Evolutionary conservation across 108 stramenopile genomes (phyloP), one percentile per base, ranked within the genome.

Genomic region (Pseudonitzschia delicatissima): DNA sequence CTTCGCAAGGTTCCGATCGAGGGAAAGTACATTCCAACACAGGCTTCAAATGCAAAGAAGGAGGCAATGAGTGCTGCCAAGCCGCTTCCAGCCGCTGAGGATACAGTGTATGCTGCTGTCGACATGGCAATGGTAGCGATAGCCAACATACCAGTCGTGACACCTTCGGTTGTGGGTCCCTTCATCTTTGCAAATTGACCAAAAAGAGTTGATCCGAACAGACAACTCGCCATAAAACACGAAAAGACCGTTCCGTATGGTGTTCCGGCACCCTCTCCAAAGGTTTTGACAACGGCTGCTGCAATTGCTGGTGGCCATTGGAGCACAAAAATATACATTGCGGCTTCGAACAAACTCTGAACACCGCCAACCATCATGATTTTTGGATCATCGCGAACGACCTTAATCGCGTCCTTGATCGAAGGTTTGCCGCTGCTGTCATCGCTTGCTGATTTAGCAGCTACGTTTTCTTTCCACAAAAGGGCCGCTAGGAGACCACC

Each of bases 21-120:
- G 2, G 98, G 97, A 69, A 96, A 97, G 72, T 98, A 99, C 79
- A 97, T 83, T 12, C 98, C 98, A 6, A 98, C 96, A 74, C 94
- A 96, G 2, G 89, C 89, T 71, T 99, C 98, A 81, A 98, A 99
- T 5, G 86, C 71, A 80, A 97, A 95, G 65, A 98, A 94, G 20
- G 80, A 58, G 9, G 69, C 72, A 34, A 76, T 50, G 23, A 82
- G 35, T 21, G 53, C 62, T n/a, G 71, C 47, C 18, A 84, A 40
- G 31, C 53, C 27, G 32, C 77, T 77, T 31, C 64, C 49, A 11
- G 76, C 18, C 21, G 53, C 66, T 23, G 79, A 62, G 18, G 85
- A 57, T n/a, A 75, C 79, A n/a, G 85, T 72, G 45, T 75, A 65
- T 0, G 93, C 82, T 5, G 96, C 91, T 44, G 61, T 68, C 28